phyloP scores from a whole-genome alignment of 495 filamentous ascomycete genomes.

The Penicillium pulvis region DNA sequence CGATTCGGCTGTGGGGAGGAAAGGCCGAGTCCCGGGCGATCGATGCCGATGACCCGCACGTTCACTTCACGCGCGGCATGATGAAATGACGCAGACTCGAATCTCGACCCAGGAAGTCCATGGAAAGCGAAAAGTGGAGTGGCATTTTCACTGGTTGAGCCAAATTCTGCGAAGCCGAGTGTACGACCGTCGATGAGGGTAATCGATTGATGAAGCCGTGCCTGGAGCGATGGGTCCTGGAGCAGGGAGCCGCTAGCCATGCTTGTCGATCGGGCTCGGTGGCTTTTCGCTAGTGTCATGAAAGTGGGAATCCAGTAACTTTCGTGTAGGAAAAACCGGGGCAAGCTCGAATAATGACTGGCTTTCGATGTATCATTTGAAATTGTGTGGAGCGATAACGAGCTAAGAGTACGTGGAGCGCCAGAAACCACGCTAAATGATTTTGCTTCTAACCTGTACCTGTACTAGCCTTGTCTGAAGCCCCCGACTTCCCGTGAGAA shows the following conservation, averaged over 20 bases:
- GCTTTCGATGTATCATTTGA: background rate
- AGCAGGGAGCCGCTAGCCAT: constrained; percentile 18
- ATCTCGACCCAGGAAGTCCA: constrained; percentile 31
- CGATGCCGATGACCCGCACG: constrained; percentile 38
- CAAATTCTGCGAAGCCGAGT: constrained; percentile 34
- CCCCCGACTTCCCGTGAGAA: background rate
- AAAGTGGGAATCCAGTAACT: constrained; percentile 1
- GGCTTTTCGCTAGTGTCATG: constrained; percentile 11
- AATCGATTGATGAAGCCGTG: constrained; percentile 7
- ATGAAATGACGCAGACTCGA: constrained; percentile 19
- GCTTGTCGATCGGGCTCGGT: constrained; percentile 16
- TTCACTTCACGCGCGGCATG: constrained; percentile 21
- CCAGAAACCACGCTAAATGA: background rate
- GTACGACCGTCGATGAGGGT: constrained; percentile 33
- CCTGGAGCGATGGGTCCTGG: constrained; percentile 13
- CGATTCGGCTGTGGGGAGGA: constrained; percentile 36
- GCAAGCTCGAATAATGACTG: background rate
- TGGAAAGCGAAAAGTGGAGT: constrained; percentile 36
- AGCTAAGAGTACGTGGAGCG: constrained; percentile 4
- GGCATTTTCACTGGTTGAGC: constrained; percentile 20
- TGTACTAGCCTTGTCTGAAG: background rate
- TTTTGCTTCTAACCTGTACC: background rate
- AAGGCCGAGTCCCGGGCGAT: constrained; percentile 44
- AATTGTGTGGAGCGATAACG: constrained; percentile 1
- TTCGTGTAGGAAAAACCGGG: background rate